phyloP scores from a whole-genome alignment of 768 basidiomycete genomes.

The Rhizopogon vesiculosus region DNA sequence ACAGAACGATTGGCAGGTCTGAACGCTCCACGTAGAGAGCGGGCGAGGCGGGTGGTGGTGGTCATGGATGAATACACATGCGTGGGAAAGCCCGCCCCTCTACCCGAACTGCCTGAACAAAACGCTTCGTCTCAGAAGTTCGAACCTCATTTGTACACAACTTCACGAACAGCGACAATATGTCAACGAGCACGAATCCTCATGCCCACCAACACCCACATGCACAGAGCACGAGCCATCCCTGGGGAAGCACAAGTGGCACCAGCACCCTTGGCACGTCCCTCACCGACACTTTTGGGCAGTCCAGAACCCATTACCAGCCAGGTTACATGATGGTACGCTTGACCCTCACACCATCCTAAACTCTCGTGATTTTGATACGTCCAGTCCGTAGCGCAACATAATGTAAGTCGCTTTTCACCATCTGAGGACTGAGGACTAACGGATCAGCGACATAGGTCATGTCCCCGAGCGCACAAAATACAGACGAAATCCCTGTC shows the following conservation, averaged over 20 bases:
- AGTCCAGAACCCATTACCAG: conserved; percentile 75
- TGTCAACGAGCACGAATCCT: conserved; percentile 33
- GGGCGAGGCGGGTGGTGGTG: conserved; percentile 4
- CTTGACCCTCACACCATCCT: background rate
- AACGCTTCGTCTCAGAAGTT: no score
- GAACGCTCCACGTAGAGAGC: conserved; percentile 1
- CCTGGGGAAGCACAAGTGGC: conserved; percentile 45
- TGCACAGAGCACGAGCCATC: conserved; percentile 38
- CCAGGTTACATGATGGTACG: conserved; percentile 77
- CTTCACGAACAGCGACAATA: background rate
- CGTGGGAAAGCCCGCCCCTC: conserved; percentile 13
- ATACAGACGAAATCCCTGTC: conserved; percentile 68
- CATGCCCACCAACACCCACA: conserved; percentile 18
- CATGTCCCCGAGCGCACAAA: conserved; percentile 51
- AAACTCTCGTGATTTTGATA: background rate
- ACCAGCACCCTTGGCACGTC: conserved; percentile 41
- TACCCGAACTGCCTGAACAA: background rate
- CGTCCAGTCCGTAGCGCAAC: conserved; percentile 59
- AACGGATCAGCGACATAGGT: conserved; percentile 10
- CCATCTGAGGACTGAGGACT: background rate
- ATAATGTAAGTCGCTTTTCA: conserved; percentile 36
- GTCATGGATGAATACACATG: conserved; percentile 9
- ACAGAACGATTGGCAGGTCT: background rate
- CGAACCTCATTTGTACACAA: background rate
- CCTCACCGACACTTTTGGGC: conserved; percentile 63